Evolutionary conservation across 352 stramenopile genomes (phyloP).

Genomic region (Phytophthora quininea): DNA sequence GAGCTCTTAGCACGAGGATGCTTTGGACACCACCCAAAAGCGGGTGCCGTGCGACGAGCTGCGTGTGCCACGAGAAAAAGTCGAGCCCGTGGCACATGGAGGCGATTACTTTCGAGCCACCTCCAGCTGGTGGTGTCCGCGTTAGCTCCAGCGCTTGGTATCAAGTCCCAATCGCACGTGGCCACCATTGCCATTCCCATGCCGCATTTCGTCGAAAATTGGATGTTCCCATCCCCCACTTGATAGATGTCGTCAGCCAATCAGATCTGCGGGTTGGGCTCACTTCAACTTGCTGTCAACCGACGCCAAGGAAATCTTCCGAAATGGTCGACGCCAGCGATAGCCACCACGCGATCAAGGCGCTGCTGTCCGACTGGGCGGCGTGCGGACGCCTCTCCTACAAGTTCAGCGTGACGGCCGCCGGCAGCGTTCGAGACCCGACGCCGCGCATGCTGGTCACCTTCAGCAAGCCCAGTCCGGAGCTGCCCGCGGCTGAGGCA

Average conservation of each 20-base stretch:
- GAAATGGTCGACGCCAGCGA: conserved; percentile 38
- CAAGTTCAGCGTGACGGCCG: conserved; percentile 55
- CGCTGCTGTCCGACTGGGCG: conserved; percentile 50
- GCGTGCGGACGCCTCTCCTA: conserved; percentile 52
- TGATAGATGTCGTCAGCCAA: background rate
- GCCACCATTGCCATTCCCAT: conserved; percentile 9
- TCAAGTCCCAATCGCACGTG: conserved; percentile 16
- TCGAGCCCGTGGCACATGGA: conserved; percentile 6
- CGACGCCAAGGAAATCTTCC: background rate
- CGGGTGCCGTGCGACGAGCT: conserved; percentile 7
- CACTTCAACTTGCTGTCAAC: conserved; percentile 30
- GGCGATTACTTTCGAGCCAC: background rate
- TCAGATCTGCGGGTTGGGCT: background rate
- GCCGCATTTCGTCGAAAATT: conserved; percentile 1
- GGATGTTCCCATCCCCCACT: background rate
- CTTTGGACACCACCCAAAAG: conserved; percentile 10
- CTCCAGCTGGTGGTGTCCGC: background rate
- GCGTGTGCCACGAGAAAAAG: conserved; percentile 17
- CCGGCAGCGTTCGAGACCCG: conserved; percentile 36
- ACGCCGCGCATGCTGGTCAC: conserved; percentile 54
- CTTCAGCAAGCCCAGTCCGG: conserved; percentile 66
- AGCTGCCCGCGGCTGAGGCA: conserved; percentile 41
- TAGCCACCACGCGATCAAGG: conserved; percentile 44
- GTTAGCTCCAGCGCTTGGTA: conserved; percentile 16
- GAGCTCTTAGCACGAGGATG: background rate